These are phyloP conservation scores for Podila minutissima DNA, from an alignment of 192 early-diverging fungal species.

Conservation along the genomic window DNA sequence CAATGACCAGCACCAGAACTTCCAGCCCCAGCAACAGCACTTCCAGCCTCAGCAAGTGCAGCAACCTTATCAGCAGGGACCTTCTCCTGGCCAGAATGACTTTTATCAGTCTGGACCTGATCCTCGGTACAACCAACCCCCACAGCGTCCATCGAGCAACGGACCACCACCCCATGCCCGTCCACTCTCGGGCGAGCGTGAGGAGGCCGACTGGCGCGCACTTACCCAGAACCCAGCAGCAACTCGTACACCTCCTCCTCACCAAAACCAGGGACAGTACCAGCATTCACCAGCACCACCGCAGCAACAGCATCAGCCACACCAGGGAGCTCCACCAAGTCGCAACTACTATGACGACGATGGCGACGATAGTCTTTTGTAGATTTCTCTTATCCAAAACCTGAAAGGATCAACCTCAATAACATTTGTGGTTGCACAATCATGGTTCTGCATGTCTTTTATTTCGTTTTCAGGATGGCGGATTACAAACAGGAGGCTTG, in stretches of 20 bases:
- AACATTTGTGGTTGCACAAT: too few species aligned
- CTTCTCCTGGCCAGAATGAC: constrained; percentile 13
- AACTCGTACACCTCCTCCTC: background rate
- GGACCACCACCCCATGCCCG: background rate
- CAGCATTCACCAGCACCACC: constrained; percentile 6
- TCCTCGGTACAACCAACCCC: background rate
- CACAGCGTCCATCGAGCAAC: background rate
- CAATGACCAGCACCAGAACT: constrained; percentile 5
- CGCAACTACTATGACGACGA: constrained; percentile 40
- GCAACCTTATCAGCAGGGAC: constrained; percentile 6
- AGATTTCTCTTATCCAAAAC: background rate
- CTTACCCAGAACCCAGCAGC: constrained; percentile 24
- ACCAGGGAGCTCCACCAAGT: constrained; percentile 21
- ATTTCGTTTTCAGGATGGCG: too few species aligned
- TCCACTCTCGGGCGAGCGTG: constrained; percentile 19
- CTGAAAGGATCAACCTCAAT: too few species aligned
- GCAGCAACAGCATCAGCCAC: background rate
- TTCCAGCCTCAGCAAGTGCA: constrained; percentile 5
- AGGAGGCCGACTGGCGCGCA: constrained; percentile 43
- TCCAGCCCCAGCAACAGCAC: background rate
- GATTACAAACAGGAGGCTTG: background rate
- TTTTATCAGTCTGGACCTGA: constrained; percentile 23
- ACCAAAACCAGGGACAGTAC: constrained; percentile 14
- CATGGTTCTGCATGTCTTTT: too few species aligned
- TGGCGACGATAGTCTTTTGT: constrained; percentile 29